These are phyloP conservation scores for Penicillium angulare DNA, from an alignment of 495 filamentous ascomycete genomes.

Conservation along the genomic window DNA sequence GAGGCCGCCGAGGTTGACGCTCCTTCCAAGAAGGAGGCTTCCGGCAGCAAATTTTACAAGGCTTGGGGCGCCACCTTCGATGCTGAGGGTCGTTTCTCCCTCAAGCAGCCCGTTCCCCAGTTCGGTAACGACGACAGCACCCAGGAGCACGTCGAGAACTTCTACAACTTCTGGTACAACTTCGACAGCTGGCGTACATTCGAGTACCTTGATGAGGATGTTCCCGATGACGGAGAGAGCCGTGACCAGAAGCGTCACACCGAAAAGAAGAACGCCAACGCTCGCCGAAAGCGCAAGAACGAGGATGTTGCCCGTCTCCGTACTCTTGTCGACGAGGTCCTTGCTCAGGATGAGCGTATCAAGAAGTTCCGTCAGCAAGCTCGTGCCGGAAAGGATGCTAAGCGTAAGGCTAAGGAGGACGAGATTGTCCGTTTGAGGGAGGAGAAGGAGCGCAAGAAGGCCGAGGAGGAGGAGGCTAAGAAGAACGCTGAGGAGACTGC, in stretches of 20 bases:
- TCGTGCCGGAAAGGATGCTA: constrained; percentile 90
- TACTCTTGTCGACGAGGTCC: constrained; percentile 80
- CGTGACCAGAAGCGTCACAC: constrained; percentile 97
- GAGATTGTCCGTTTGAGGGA: constrained; percentile 81
- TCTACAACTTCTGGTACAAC: constrained; percentile 99
- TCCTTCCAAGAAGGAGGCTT: constrained; percentile 81
- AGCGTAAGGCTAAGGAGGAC: constrained; percentile 84
- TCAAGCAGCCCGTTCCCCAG: constrained; percentile 77
- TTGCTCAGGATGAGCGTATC: constrained; percentile 86
- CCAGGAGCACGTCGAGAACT: constrained; percentile 84
- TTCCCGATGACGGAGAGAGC: constrained; percentile 97
- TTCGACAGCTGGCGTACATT: constrained; percentile 98
- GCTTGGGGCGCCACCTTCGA: constrained; percentile 85
- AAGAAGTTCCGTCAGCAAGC: constrained; percentile 93
- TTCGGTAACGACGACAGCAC: constrained; percentile 82
- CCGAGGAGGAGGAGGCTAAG: constrained; percentile 70
- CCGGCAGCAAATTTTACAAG: constrained; percentile 91
- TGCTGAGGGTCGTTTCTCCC: constrained; percentile 88
- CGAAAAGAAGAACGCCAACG: constrained; percentile 96
- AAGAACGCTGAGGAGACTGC: constrained; percentile 84
- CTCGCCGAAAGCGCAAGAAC: constrained; percentile 97
- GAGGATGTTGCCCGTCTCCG: constrained; percentile 91
- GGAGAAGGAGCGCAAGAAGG: constrained; percentile 72
- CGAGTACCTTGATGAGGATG: constrained; percentile 98
- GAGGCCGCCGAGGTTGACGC: constrained; percentile 88